These are phyloP conservation scores for Globisporangium spiculum DNA, from an alignment of 352 stramenopile genomes.

Conservation along the genomic window DNA sequence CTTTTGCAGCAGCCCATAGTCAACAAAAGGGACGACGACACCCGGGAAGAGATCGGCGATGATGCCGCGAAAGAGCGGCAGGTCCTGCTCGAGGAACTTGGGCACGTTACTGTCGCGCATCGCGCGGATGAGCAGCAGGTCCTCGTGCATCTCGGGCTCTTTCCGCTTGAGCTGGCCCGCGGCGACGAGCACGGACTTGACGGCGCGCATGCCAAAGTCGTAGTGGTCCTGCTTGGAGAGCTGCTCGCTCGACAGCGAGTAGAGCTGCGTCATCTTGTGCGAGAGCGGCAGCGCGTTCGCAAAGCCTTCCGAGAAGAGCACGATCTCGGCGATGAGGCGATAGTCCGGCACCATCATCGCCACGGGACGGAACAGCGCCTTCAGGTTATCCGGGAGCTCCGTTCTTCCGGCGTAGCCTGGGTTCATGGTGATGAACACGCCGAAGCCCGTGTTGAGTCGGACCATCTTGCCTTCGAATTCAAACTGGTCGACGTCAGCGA, in stretches of 20 bases:
- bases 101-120: constrained; percentile 96
- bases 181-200: constrained; percentile 93
- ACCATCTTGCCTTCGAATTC: constrained; percentile 94
- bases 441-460: constrained; percentile 88
- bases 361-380: constrained; percentile 91
- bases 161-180: constrained; percentile 93
- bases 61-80: constrained; percentile 93
- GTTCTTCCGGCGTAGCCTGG: constrained; percentile 91
- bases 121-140: constrained; percentile 93
- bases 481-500: constrained; percentile 86
- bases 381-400: constrained; percentile 93
- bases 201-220: constrained; percentile 92
- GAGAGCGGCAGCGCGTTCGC: constrained; percentile 90
- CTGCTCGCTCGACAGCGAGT: constrained; percentile 91
- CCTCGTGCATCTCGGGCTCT: constrained; percentile 93
- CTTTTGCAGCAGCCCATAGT: constrained; percentile 91
- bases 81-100: constrained; percentile 94
- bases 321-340: constrained; percentile 93
- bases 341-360: constrained; percentile 96
- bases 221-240: constrained; percentile 95
- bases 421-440: constrained; percentile 96
- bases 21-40: constrained; percentile 92
- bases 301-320: constrained; percentile 94
- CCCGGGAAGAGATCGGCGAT: constrained; percentile 93
- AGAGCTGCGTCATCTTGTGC: constrained; percentile 94